These are phyloP conservation scores for Haplosporangium gracile DNA, from an alignment of 192 early-diverging fungal genomes.

Conservation along the genomic window DNA sequence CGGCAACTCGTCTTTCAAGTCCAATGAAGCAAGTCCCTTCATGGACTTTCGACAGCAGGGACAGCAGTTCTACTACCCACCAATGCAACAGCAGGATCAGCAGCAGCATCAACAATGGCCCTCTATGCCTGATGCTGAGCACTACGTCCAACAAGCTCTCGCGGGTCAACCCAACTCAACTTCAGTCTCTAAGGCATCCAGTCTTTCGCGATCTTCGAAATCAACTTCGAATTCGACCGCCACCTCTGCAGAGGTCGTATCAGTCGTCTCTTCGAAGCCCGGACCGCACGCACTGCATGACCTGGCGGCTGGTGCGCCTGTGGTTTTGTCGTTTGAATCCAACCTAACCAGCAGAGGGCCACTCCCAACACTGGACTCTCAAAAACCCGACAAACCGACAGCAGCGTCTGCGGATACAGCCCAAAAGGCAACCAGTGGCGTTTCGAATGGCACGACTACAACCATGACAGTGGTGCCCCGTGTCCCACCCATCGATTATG, in stretches of 20 bases:
- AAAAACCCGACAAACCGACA: neutral
- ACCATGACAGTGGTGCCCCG: neutral
- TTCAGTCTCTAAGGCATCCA: neutral
- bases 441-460: neutral
- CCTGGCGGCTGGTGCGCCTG: constrained; percentile 22
- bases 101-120: constrained; percentile 23
- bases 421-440: neutral
- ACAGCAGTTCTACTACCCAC: neutral
- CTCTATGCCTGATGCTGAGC: neutral
- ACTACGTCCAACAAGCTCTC: neutral
- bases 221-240: neutral
- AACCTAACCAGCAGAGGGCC: neutral
- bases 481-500: constrained; percentile 15
- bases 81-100: constrained; percentile 24
- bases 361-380: neutral
- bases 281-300: constrained; percentile 49
- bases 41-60: constrained; percentile 1
- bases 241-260: neutral
- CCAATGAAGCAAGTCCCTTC: neutral
- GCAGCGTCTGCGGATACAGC: neutral
- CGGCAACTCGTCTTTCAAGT: neutral
- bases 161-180: neutral
- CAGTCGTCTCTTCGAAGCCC: constrained; percentile 13
- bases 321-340: constrained; percentile 23
- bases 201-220: neutral